phyloP scores from a whole-genome alignment of 768 basidiomycete species.

The Naganishia friedmannii region DNA sequence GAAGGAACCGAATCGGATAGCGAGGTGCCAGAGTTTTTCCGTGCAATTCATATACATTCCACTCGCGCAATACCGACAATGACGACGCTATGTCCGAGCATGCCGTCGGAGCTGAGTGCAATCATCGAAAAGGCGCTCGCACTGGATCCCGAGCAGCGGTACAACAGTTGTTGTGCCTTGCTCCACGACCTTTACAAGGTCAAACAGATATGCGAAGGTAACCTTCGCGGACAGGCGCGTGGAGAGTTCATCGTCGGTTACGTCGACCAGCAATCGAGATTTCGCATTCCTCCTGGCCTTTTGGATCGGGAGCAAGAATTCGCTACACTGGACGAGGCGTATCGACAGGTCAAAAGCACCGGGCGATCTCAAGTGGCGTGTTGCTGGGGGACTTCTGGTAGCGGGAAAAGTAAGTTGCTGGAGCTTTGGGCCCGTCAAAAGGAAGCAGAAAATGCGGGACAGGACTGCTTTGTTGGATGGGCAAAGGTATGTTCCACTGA shows the following conservation, averaged over 20 bases:
- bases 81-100: slow-evolving; percentile 19
- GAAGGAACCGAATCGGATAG: slow-evolving; percentile 28
- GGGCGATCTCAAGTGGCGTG: slow-evolving; percentile 17
- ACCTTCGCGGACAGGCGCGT: slow-evolving; percentile 3
- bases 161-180: slow-evolving; percentile 36
- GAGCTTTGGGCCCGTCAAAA: slow-evolving; percentile 25
- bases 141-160: slow-evolving; percentile 41
- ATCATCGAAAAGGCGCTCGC: slow-evolving; percentile 42
- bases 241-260: slow-evolving; percentile 23
- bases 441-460: slow-evolving; percentile 15
- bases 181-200: slow-evolving; percentile 41
- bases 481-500: slow-evolving; percentile 28
- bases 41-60: slow-evolving; percentile 41
- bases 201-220: slow-evolving; percentile 29
- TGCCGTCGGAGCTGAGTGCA: slow-evolving; percentile 35
- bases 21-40: slow-evolving; percentile 35
- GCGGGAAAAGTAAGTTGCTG: slow-evolving; percentile 25
- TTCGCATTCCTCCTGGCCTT: not conserved
- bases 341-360: slow-evolving; percentile 8
- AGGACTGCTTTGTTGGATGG: slow-evolving; percentile 29
- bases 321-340: slow-evolving; percentile 18
- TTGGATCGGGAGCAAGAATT: slow-evolving; percentile 25
- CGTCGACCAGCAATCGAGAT: slow-evolving; percentile 11
- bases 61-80: slow-evolving; percentile 23
- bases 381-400: slow-evolving; percentile 24